A percentile compares a stretch with the other conserved stretches of the same genome.
Conservation (phyloP, 2,329 filamentous ascomycete genomes). For the Sporothrix inflata region DNA sequence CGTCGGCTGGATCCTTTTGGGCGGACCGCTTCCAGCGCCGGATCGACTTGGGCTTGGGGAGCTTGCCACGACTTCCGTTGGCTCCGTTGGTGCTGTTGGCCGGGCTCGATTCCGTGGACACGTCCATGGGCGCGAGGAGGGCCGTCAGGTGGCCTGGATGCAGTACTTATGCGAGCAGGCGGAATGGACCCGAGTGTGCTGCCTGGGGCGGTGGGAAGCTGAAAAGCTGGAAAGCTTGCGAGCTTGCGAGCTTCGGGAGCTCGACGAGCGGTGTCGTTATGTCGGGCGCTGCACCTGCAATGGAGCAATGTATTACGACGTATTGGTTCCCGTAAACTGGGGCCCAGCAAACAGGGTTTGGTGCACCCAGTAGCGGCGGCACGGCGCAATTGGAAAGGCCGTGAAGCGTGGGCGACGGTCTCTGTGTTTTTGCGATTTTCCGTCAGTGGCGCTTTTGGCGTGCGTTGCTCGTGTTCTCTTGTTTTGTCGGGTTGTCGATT, state of each 20-base stretch:
- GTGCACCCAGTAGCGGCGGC: conserved; percentile 13
- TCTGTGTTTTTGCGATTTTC: conserved; percentile 7
- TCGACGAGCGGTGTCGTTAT: background rate
- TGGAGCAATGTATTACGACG: background rate
- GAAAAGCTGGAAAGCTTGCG: background rate
- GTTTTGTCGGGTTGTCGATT: background rate
- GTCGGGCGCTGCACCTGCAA: background rate
- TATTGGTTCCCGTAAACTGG: conserved; percentile 11
- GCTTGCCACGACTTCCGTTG: conserved; percentile 12
- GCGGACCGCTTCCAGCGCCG: conserved; percentile 23
- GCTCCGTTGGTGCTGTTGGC: conserved; percentile 18
- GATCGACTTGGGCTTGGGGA: conserved; percentile 10
- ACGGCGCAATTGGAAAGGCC: conserved; percentile 19
- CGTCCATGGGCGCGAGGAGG: background rate
- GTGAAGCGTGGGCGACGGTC: background rate
- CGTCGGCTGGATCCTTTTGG: background rate
- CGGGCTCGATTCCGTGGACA: conserved; percentile 13
- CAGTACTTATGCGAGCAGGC: background rate
- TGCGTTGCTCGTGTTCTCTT: background rate
- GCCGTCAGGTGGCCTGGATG: conserved; percentile 11
- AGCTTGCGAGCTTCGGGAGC: conserved; percentile 13
- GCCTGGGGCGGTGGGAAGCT: background rate
- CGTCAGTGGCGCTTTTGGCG: conserved; percentile 1
- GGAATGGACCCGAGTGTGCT: background rate
- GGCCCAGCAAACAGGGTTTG: conserved; percentile 13